Percentiles rank a stretch among this genome's conserved stretches.
phyloP scores from a whole-genome alignment of 2,329 filamentous ascomycete species.

The Venturia pyrina region DNA sequence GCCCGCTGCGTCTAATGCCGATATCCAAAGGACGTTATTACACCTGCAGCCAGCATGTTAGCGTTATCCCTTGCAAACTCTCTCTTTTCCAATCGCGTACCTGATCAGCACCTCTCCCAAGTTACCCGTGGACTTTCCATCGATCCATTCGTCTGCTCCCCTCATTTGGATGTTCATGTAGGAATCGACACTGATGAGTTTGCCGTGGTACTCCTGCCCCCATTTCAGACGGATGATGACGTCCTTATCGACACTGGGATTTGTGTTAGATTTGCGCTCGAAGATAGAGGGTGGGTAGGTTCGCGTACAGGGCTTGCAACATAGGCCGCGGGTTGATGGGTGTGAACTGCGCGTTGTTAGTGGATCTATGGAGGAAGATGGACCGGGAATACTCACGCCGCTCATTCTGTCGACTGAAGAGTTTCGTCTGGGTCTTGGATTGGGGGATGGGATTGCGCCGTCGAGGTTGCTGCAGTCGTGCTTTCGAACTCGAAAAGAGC shows the following conservation, averaged over 20 bases:
- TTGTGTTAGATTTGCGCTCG: neutral
- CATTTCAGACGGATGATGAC: conserved; percentile 93
- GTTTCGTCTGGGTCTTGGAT: neutral
- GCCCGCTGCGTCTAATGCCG: conserved; percentile 42
- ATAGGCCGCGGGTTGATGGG: conserved; percentile 95
- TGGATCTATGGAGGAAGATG: neutral
- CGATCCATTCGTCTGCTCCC: conserved; percentile 84
- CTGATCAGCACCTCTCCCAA: conserved; percentile 88
- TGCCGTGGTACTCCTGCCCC: conserved; percentile 96
- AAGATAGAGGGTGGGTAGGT: neutral
- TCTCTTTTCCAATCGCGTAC: conserved; percentile 31
- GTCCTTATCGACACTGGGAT: conserved; percentile 68
- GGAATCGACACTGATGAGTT: conserved; percentile 83
- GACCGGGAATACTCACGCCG: neutral
- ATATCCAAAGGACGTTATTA: conserved; percentile 97
- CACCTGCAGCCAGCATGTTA: conserved; percentile 45
- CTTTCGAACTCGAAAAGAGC: neutral
- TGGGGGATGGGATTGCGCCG: neutral
- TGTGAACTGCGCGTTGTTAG: conserved; percentile 47
- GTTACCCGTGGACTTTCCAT: conserved; percentile 72
- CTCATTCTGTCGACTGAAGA: neutral
- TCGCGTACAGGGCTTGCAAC: conserved; percentile 76
- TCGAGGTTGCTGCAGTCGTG: neutral
- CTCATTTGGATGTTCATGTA: conserved; percentile 98
- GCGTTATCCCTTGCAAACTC: neutral